These are phyloP conservation scores for Apophysomyces elegans DNA, from an alignment of 371 early-diverging fungal species.

Conservation along the genomic window DNA sequence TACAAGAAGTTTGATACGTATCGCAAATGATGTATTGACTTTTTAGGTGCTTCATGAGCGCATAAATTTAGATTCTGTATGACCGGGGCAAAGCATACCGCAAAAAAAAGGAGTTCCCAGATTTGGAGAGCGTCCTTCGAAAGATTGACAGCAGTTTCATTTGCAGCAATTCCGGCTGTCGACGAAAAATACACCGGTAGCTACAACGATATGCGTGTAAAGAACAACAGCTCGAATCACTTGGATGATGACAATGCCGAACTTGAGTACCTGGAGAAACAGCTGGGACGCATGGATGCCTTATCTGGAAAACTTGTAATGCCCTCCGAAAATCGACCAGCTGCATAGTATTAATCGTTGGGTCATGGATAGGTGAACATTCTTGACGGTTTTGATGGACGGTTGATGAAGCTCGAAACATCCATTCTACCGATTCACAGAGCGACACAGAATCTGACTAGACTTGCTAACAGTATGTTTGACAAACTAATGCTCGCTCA, in stretches of 20 bases:
- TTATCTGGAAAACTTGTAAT: constrained; percentile 45
- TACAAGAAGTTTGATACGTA: too few relatives aligned
- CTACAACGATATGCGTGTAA: neutral
- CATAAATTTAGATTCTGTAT: too few relatives aligned
- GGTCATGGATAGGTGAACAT: constrained; percentile 56
- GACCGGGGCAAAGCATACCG: too few relatives aligned
- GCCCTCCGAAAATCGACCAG: neutral
- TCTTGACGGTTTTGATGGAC: constrained; percentile 81
- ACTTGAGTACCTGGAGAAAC: constrained; percentile 41
- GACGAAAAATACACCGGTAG: neutral
- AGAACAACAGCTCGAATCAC: constrained; percentile 12
- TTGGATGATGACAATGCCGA: constrained; percentile 38
- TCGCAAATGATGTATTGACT: too few relatives aligned
- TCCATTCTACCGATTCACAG: constrained; percentile 86
- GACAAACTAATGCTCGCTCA: neutral
- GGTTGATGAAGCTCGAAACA: constrained; percentile 79
- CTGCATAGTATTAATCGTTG: neutral
- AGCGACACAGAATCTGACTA: constrained; percentile 82
- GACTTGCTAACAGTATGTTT: constrained; percentile 73
- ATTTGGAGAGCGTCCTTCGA: too few relatives aligned
- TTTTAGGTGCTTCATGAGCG: too few relatives aligned
- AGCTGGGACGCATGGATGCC: constrained; percentile 47
- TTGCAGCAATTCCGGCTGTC: neutral
- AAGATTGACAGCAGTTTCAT: too few relatives aligned
- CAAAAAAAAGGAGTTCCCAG: too few relatives aligned